Base-by-base conservation (phyloP, 2,329 filamentous ascomycete genomes). In the Epichloe hybrida region DNA sequence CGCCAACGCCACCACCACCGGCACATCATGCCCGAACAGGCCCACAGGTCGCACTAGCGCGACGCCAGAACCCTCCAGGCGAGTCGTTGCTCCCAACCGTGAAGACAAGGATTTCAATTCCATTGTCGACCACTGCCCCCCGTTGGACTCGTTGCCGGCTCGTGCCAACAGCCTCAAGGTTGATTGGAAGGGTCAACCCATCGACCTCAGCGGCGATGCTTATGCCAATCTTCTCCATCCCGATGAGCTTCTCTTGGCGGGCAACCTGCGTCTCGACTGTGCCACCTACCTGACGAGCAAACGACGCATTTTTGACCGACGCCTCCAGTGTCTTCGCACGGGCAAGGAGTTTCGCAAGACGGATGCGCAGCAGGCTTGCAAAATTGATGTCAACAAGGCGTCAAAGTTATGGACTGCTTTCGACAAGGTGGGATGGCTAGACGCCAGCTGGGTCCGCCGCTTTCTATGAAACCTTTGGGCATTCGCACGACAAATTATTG, bases 331-430 rank as follows among this genome's bases (percentile, higher is more conserved):
- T 53, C 78, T 82, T 2, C 70, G 72, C 51, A 81, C 80, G 37
- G 77, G 78, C 63, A 93, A 94, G 67, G 86, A 90, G 61, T 96
- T 95, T 66, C 83, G 88, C 65, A 95, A 95, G 77, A 97, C 91
- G 1, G 88, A 95, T 64, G 88, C 89, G 5, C 91, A 97, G 66
- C 87, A 95, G 65, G 88, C 88, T n/a, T 95, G 88, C 76, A 94
- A 94, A 72, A 95, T 96, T 56, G 91, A 97, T 61, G 91, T 97
- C 65, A 96, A 96, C 74, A 97, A 96, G 73, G 88, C 90, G 3
- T 94, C 88, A 57, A 91, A 91, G 66, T 74, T 97, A 45, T 95
- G 88, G 86, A 83, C 82, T 38, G 88, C 88, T 5, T 97, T 88
- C 63, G 86, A 95, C 47, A 84, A 82, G 59, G 86, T 93, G 38